Conservation (phyloP, 495 filamentous ascomycete genomes). For the Astrothelium macrocarpum region DNA sequence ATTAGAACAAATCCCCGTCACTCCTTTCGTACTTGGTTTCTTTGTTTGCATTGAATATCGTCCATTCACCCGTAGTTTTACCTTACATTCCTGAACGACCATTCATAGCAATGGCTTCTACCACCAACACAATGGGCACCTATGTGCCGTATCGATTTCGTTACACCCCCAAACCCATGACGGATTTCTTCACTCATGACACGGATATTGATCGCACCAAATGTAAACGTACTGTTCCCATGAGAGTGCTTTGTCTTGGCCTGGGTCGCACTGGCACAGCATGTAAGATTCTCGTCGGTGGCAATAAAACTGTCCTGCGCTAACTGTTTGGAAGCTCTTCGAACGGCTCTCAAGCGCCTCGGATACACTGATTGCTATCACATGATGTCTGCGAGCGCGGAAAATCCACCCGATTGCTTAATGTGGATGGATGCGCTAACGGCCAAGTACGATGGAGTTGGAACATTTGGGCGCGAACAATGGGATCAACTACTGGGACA, state of each 20-base stretch:
- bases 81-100: not conserved
- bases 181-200: constrained; percentile 39
- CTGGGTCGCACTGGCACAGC: constrained; percentile 59
- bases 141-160: not conserved
- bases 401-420: constrained; percentile 48
- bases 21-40: not conserved
- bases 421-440: constrained; percentile 58
- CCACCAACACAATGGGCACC: not conserved
- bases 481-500: constrained; percentile 60
- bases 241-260: constrained; percentile 55
- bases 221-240: constrained; percentile 54
- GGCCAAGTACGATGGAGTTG: constrained; percentile 53
- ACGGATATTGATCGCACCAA: constrained; percentile 54
- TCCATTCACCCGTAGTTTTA: not conserved
- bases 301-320: not conserved
- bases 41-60: not conserved
- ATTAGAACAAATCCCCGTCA: not conserved
- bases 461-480: constrained; percentile 52
- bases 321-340: constrained; percentile 39
- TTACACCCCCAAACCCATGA: constrained; percentile 29
- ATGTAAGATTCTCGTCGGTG: constrained; percentile 37
- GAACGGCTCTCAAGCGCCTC: constrained; percentile 48
- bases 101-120: not conserved
- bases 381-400: constrained; percentile 55
- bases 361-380: constrained; percentile 57